A percentile compares a stretch with the other conserved stretches of the same genome.
Evolutionary conservation across 108 stramenopile species (phyloP).

Genomic region (Schizochytrium sp.): DNA sequence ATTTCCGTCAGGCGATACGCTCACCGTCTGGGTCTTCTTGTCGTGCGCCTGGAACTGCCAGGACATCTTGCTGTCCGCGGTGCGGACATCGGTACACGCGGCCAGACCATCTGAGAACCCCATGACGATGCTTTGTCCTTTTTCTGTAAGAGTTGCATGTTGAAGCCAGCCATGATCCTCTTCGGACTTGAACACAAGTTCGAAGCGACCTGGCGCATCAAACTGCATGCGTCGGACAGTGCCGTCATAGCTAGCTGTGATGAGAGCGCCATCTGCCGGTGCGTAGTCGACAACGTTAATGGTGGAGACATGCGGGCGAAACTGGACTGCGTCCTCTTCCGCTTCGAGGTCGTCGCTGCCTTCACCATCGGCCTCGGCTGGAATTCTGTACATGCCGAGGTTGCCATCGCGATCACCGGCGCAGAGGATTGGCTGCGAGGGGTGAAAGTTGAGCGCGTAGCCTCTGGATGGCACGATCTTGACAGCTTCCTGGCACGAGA

Average conservation of each 20-base stretch:
- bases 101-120: neutral
- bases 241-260: neutral
- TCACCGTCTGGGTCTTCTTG: neutral
- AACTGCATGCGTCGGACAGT: neutral
- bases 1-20: neutral
- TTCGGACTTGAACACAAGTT: neutral
- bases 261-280: neutral
- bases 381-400: neutral
- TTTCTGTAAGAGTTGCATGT: neutral
- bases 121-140: neutral
- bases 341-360: no score
- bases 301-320: neutral
- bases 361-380: neutral
- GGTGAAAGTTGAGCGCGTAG: neutral
- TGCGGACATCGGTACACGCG: neutral
- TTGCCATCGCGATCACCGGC: neutral
- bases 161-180: neutral
- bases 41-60: conserved; percentile 4
- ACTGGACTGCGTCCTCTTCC: neutral
- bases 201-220: neutral
- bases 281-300: neutral
- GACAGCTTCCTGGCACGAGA: neutral
- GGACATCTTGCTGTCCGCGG: neutral
- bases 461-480: neutral
- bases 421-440: neutral